Conservation (phyloP, 2,329 filamentous ascomycete species). For the Cyanodermella asteris region DNA sequence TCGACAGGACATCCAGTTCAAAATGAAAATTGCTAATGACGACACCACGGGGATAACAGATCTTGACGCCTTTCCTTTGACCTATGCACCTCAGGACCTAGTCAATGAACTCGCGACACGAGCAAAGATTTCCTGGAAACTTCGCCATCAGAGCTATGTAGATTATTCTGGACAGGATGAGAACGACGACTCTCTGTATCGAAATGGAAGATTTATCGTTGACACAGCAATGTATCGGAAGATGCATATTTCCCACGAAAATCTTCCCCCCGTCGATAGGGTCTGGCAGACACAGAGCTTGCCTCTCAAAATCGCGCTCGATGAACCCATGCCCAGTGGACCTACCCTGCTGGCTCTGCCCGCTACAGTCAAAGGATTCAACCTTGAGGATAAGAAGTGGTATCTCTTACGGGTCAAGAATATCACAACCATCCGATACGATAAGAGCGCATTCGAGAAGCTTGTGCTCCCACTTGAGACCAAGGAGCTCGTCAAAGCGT, state of each 20-base stretch:
- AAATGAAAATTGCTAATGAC: too few species aligned
- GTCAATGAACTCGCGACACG: not conserved
- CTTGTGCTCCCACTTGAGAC: constrained; percentile 16
- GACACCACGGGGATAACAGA: constrained; percentile 1
- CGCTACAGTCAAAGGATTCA: constrained; percentile 3
- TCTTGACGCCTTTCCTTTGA: constrained; percentile 1
- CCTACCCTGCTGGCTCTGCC: too few species aligned
- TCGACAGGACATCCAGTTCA: too few species aligned
- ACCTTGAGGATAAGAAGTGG: constrained; percentile 6
- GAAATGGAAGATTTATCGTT: constrained; percentile 4
- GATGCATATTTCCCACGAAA: too few species aligned
- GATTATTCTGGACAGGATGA: not conserved
- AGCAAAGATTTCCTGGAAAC: constrained; percentile 4
- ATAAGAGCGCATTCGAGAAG: constrained; percentile 16
- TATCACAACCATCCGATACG: constrained; percentile 12
- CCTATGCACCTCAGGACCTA: constrained; percentile 1
- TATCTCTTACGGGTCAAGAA: not conserved
- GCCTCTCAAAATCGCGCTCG: too few species aligned
- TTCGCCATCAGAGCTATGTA: constrained; percentile 1
- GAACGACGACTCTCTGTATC: constrained; percentile 1
- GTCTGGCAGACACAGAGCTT: too few species aligned
- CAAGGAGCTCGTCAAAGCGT: constrained; percentile 15
- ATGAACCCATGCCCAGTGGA: too few species aligned
- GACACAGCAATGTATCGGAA: constrained; percentile 2
- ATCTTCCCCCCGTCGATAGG: too few species aligned